Evolutionary conservation across 495 filamentous ascomycete genomes (phyloP), one percentile per base, ranked within the genome.

Genomic region (Aspergillus heteromorphus): DNA sequence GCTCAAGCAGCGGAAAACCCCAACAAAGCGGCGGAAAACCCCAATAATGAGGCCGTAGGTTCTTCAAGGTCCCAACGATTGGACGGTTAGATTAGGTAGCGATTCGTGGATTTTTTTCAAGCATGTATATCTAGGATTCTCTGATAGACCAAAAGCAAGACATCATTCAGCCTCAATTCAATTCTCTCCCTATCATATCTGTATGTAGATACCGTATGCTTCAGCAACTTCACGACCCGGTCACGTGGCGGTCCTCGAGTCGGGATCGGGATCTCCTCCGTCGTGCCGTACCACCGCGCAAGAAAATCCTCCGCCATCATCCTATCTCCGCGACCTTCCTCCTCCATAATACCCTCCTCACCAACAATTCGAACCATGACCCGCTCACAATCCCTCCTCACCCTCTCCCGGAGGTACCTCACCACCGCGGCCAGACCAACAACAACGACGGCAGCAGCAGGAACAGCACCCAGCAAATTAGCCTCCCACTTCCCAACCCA

Each of bases 1-100:
- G 66, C 70, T 3, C 65, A 66, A 52, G 55, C 50, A 8, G 59
- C 64, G 40, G 59, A 60, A 36, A 54, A 56, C 11, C 51, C 54
- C 6, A 60, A 49, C 5, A 66, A 66, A 52, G 55, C 50, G 13
- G 59, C 64, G 40, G 59, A 60, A 36, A 54, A 56, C 11, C 51
- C 54, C 6, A 60, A 49, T 29, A 45, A 45, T 23, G 43, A 10
- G 2, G 2, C 40, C 8, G 45, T 17, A 13, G 16, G n/a, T n/a
- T n/a, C 43, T 27, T 27, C 23, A 27, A 27, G 7, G 23, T 3
- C 23, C 23, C 7, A 27, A 27, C 7, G 23, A 27, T 27, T 27
- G 4, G 23, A 14, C 11, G 11, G 34, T n/a, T n/a, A 14, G 34
- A n/a, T n/a, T n/a, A 13, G n/a, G 5, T n/a, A 38, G 34, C 34